Evolutionary conservation across 768 basidiomycete species (phyloP).

Genomic region (Leucogyrophana mollusca): DNA sequence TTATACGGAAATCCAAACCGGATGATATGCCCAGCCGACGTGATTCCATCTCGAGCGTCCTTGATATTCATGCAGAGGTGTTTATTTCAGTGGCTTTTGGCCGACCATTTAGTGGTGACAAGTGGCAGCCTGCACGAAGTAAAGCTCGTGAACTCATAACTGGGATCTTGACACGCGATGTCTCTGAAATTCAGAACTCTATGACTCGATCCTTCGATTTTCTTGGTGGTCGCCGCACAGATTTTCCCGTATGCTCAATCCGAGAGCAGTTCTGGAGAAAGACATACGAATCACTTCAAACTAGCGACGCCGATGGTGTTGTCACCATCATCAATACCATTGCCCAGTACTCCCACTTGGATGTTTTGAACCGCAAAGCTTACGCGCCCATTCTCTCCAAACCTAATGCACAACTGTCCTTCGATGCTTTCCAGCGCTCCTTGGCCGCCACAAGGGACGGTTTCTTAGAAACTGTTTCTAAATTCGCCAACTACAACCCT

Average conservation of each 20-base stretch:
- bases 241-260: constrained; percentile 38
- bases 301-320: constrained; percentile 57
- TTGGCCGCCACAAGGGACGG: constrained; percentile 58
- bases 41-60: constrained; percentile 31
- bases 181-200: constrained; percentile 27
- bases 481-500: constrained; percentile 61
- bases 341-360: constrained; percentile 64
- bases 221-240: constrained; percentile 27
- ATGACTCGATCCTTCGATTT: constrained; percentile 32
- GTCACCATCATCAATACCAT: constrained; percentile 57
- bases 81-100: constrained; percentile 49
- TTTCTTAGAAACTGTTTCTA: constrained; percentile 60
- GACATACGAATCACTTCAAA: constrained; percentile 57
- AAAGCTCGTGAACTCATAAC: constrained; percentile 42
- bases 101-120: constrained; percentile 32
- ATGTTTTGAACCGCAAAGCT: constrained; percentile 52
- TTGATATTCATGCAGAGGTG: constrained; percentile 52
- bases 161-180: constrained; percentile 31
- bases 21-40: constrained; percentile 25
- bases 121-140: constrained; percentile 42
- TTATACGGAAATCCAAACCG: constrained; percentile 31
- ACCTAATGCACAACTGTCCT: constrained; percentile 27
- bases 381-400: constrained; percentile 40
- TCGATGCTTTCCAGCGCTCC: constrained; percentile 62
- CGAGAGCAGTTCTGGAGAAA: constrained; percentile 68